phyloP scores from a whole-genome alignment of 2,329 filamentous ascomycete genomes.

The Penicillium sp. region DNA sequence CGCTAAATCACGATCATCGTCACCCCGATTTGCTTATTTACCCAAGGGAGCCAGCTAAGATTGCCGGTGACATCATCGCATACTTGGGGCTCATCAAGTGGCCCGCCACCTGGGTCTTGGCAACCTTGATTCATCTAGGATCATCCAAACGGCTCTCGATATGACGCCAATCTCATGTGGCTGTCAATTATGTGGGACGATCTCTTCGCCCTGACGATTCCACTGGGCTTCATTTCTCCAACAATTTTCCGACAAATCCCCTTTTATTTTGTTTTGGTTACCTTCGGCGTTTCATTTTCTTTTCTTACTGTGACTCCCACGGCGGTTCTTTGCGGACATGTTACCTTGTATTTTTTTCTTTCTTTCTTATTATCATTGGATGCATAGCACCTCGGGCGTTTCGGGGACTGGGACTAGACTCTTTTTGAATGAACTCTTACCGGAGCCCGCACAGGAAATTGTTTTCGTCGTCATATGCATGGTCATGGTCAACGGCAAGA shows the following conservation, averaged over 20 bases:
- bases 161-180: not conserved
- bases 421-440: conserved; percentile 32
- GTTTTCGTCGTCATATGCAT: conserved; percentile 32
- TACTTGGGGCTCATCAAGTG: conserved; percentile 24
- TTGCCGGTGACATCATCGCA: conserved; percentile 32
- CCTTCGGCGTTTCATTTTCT: conserved; percentile 15
- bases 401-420: conserved; percentile 36
- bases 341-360: conserved; percentile 23
- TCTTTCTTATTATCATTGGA: conserved; percentile 32
- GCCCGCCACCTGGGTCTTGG: conserved; percentile 26
- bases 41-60: conserved; percentile 17
- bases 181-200: not conserved
- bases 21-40: conserved; percentile 14
- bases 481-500: conserved; percentile 30
- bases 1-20: conserved; percentile 5
- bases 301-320: conserved; percentile 9
- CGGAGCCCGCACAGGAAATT: conserved; percentile 34
- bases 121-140: conserved; percentile 17
- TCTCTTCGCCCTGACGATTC: conserved; percentile 18
- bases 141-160: conserved; percentile 6
- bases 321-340: conserved; percentile 20
- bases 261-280: not conserved
- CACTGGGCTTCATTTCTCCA: conserved; percentile 11
- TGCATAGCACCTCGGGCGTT: conserved; percentile 41
- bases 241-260: not conserved